These are phyloP conservation scores for Aspergillus persii DNA, from an alignment of 2,329 filamentous ascomycete genomes.

Conservation along the genomic window DNA sequence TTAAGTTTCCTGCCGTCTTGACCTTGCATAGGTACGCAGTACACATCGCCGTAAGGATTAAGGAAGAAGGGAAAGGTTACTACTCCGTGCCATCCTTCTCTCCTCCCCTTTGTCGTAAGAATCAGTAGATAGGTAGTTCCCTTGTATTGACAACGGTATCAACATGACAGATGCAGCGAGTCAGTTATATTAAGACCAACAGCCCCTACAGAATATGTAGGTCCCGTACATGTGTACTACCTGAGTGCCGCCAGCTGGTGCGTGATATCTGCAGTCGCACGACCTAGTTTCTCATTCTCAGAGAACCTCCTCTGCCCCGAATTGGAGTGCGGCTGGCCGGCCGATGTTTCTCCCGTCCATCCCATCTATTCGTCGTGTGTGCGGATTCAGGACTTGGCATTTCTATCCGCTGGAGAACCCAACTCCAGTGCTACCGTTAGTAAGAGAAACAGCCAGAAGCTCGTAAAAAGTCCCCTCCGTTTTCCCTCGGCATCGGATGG, in stretches of 20 bases:
- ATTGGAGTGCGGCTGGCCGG: not conserved
- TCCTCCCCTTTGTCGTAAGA: not conserved
- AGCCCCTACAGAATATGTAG: not conserved
- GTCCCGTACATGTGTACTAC: not conserved
- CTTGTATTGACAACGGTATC: not conserved
- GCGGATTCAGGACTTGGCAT: not conserved
- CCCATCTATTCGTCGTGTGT: not conserved
- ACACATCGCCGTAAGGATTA: not conserved
- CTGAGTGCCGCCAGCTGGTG: not conserved
- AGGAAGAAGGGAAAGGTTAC: not conserved
- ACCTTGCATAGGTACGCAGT: not conserved
- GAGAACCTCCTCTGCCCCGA: not conserved
- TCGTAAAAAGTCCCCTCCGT: slow-evolving; percentile 10
- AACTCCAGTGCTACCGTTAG: not conserved
- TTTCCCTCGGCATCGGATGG: slow-evolving; percentile 24
- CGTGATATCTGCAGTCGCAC: slow-evolving; percentile 4
- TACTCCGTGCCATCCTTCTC: not conserved
- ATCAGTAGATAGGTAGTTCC: not conserved
- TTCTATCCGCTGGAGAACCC: not conserved
- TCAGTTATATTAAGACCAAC: slow-evolving; percentile 13
- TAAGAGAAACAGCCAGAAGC: not conserved
- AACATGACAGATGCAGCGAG: not conserved
- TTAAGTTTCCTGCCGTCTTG: not conserved
- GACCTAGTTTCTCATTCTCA: not conserved
- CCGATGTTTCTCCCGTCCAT: too few species aligned